Evolutionary conservation across 2,329 filamentous ascomycete genomes (phyloP).

Genomic region (Pseudocercospora eumusae): DNA sequence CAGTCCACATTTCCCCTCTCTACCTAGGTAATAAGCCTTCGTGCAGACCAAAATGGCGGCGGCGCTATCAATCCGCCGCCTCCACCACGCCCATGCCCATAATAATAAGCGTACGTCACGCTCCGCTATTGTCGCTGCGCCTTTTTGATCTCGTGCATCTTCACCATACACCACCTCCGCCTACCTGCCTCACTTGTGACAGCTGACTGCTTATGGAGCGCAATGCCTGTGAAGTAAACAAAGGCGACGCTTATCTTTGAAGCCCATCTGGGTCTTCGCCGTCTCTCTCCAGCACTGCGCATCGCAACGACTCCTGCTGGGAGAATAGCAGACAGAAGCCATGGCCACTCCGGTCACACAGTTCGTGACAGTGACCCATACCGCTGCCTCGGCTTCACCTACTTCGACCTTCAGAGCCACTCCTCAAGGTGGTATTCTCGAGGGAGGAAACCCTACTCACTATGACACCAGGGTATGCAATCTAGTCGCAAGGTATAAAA

Average conservation of each 20-base stretch:
- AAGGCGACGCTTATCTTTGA: not conserved
- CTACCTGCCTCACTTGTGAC: not conserved
- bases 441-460: slow-evolving; percentile 67
- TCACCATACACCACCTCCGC: slow-evolving; percentile 1
- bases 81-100: not conserved
- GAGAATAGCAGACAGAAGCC: not conserved
- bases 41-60: not conserved
- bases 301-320: not conserved
- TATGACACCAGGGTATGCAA: slow-evolving; percentile 60
- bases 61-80: not conserved
- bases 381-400: slow-evolving; percentile 22
- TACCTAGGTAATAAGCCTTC: too few relatives aligned
- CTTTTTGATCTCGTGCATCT: slow-evolving; percentile 6
- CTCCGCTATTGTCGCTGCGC: slow-evolving; percentile 7
- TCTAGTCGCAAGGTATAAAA: not conserved
- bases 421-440: slow-evolving; percentile 69
- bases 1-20: not conserved
- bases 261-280: not conserved
- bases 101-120: slow-evolving; percentile 8
- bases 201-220: not conserved
- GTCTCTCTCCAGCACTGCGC: not conserved
- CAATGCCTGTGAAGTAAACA: slow-evolving; percentile 5
- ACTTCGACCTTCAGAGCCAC: slow-evolving; percentile 43
- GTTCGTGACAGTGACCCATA: slow-evolving; percentile 27
- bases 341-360: slow-evolving; percentile 29